Base-by-base conservation (phyloP, 2,329 filamentous ascomycete species). In the Thelonectria blattea region DNA sequence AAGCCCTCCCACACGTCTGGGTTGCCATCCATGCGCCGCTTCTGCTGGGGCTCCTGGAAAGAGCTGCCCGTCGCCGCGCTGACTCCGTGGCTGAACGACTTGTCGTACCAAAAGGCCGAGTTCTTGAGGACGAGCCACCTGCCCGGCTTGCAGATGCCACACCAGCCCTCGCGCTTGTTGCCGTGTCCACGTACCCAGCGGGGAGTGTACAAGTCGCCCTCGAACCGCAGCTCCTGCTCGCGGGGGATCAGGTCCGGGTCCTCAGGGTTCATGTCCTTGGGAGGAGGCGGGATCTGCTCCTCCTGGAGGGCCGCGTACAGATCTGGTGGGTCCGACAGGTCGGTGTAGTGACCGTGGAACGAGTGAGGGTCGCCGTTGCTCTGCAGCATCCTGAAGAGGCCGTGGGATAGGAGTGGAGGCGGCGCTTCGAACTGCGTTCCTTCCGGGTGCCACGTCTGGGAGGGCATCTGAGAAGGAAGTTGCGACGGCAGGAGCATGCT, bases 31-130 rank as follows among this genome's bases (percentile, higher is more conserved):
- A 91, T 92, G 51, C 91, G 84, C 59, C 91, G 82, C 20, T 87
- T 91, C 70, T 92, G 85, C 62, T 90, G 86, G 3, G 92, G 92
- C 67, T 90, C 88, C 72, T 91, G 88, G 78, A 95, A 94, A 3
- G 89, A 86, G 64, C 84, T 88, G 22, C 92, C 91, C 0, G 91
- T 94, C 4, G 90, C 89, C 27, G 91, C 91, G 72, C 90, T 92
- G 74, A 96, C 92, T 51, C 92, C 92, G 72, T 96, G 92, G 2
- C 90, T 92, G 74, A 95, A 96, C 58, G 89, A 91, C 81, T 95
- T 94, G 79, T 96, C 92, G 75, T 96, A 96, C 92, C 92, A 96
- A 75, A 92, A 96, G 7, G 92, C 92, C 56, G 90, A 93, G 78
- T 96, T 95, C 80, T 95, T 96, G 60, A 96, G 81, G 15, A 93